Base-by-base conservation (phyloP, 148 eudicot species). In the Rhododendron kiyosumense region DNA sequence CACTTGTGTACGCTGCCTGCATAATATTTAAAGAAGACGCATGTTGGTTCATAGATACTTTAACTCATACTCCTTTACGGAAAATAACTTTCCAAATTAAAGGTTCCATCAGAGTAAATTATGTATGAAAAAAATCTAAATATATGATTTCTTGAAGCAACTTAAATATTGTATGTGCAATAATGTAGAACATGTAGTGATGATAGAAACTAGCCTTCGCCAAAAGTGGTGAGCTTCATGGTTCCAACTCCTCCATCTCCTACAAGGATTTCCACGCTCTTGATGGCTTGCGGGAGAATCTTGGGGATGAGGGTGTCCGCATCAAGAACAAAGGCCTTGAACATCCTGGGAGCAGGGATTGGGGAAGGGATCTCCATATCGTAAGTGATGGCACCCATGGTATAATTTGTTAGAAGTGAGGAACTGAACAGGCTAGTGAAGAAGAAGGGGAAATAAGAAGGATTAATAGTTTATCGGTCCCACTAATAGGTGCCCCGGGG, bases 231-330 rank as follows among this genome's bases (percentile, higher is more conserved):
- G 20, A 78, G 36, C 85, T 89, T 87, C 79, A 89, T 15, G 32
- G 89, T 17, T 87, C 91, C 34, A 87, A 22, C 67, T 61, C 67
- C 67, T 7, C 67, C 67, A 24, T 61, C 67, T 61, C 67, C 67
- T 61, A 22, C 86, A 5, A 87, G 81, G 65, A 73, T 78, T 48
- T 88, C 86, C 26, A 79, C 71, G 14, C 83, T 74, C 86, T 89
- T 89, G 83, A 89, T 46, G 15, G 86, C 91, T 22, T 83, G 79
- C 0, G 87, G 91, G 36, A 89, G 14, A 24, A 87, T 61, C 80
- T 87, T 82, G 36, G 89, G 91, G 75, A 89, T 46, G 63, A 89
- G 86, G 86, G 46, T 89, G 81, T 87, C 88, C 13, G 54, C 63
- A 9, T 89, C 87, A 10, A 89, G 82, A 71, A 85, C 54, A 24